Evolutionary conservation across 352 stramenopile genomes (phyloP), one percentile per base, ranked within the genome.

Genomic region (Phytophthora vignae): DNA sequence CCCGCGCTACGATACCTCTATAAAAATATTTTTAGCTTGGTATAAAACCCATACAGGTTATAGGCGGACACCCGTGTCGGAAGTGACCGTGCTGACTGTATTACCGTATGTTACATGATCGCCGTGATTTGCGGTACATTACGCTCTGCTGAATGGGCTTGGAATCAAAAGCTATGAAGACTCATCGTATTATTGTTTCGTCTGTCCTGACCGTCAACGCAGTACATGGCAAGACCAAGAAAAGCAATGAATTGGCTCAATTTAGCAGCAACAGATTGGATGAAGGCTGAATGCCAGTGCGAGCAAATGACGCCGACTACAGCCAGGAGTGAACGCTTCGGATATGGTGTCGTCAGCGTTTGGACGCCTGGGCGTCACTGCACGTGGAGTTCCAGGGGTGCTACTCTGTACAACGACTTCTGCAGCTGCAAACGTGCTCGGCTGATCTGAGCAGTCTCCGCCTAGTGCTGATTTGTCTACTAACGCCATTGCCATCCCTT

Each of bases 361-460:
- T 44, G 42, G 57, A 31, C 10, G 57, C 40, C 8, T 64, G 57
- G 57, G 22, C 49, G 10, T 42, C 33, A 21, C 58, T 57, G 0
- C 53, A 80, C 55, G 73, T 74, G 8, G 69, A 80, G 42, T 59
- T 78, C 3, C 72, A 76, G 11, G 76, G 72, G 2, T 59, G 55
- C 9, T 83, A 80, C 55, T 80, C 72, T 12, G n/a, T 55, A 7
- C 36, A 64, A 3, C 61, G 72, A 8, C 52, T 83, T 48, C 40
- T 48, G 40, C 40, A 48, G 40, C 40, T 48, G 2, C 40, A 48
- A 15, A 9, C 12, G 1, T 48, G n/a, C 7, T 17, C 40, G 14
- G 40, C 40, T 48, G 40, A 9, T 48, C 40, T 48, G 14, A 48
- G 40, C 14, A 48, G 14, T 5, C 6, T 19, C 15, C 40, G 40